Conservation (phyloP, 345 rosid genomes). For the Populus tremula region DNA sequence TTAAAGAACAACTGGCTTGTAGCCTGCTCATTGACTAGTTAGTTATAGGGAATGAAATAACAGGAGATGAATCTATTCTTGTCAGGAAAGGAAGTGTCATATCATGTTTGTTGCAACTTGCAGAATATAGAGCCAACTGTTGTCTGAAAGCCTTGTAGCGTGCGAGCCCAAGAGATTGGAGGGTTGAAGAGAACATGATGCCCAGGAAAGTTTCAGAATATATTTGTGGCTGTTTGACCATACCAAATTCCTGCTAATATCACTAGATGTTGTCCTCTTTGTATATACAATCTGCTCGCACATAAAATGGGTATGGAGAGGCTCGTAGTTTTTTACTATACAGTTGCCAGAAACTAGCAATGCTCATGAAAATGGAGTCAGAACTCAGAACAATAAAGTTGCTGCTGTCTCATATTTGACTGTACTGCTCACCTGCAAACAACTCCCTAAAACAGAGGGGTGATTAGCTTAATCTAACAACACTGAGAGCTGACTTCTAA, state of each 20-base stretch:
- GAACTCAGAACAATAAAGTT: background rate
- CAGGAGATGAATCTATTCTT: conserved; percentile 1
- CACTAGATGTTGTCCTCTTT: background rate
- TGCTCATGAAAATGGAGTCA: background rate
- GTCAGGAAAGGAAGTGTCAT: background rate
- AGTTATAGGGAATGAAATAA: background rate
- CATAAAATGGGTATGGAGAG: too few species aligned
- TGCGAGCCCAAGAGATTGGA: background rate
- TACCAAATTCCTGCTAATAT: background rate
- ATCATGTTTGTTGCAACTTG: background rate
- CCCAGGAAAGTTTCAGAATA: background rate
- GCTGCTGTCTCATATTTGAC: background rate
- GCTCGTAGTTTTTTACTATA: background rate
- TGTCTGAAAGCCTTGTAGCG: background rate
- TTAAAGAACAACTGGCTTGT: background rate
- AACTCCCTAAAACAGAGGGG: conserved; percentile 3
- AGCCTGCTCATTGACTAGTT: background rate
- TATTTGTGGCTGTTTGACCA: background rate
- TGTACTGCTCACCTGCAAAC: conserved; percentile 2
- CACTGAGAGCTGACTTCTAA: conserved; percentile 10
- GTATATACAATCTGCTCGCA: background rate
- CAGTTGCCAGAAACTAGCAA: background rate
- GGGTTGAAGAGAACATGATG: background rate
- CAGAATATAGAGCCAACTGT: background rate
- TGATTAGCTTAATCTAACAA: background rate